Conservation (phyloP, 306 rosid genomes). For the Myrica gale region DNA sequence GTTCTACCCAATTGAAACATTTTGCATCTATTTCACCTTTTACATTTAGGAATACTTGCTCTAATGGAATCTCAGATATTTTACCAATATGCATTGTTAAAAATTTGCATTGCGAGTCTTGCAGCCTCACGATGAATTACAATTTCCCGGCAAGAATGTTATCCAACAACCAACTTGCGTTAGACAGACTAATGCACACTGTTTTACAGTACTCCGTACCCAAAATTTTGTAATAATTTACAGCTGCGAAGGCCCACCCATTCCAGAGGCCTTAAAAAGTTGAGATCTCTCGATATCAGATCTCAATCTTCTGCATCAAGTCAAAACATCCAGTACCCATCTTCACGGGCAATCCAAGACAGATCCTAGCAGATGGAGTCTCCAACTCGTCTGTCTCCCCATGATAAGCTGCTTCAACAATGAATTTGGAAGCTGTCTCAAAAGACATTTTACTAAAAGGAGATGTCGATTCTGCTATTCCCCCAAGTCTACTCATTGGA, state of each 20-base stretch:
- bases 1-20: not conserved
- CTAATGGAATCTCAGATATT: not conserved
- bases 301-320: constrained; percentile 61
- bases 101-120: not conserved
- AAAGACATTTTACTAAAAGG: constrained; percentile 82
- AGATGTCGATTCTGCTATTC: constrained; percentile 66
- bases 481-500: constrained; percentile 61
- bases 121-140: not conserved
- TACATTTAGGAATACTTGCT: not conserved
- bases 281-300: constrained; percentile 22
- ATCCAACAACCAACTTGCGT: not conserved
- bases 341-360: constrained; percentile 88
- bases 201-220: not conserved
- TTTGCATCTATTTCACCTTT: not conserved
- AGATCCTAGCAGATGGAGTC: constrained; percentile 83
- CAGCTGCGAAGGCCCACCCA: not conserved
- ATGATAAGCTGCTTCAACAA: constrained; percentile 77
- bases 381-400: constrained; percentile 70
- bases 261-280: not conserved
- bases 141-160: not conserved
- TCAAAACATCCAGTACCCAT: constrained; percentile 82
- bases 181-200: not conserved
- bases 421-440: constrained; percentile 79
- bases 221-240: not conserved
- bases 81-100: not conserved